These are phyloP conservation scores for Leishmania guyanensis DNA, from an alignment of 208 protist species.

Conservation along the genomic window DNA sequence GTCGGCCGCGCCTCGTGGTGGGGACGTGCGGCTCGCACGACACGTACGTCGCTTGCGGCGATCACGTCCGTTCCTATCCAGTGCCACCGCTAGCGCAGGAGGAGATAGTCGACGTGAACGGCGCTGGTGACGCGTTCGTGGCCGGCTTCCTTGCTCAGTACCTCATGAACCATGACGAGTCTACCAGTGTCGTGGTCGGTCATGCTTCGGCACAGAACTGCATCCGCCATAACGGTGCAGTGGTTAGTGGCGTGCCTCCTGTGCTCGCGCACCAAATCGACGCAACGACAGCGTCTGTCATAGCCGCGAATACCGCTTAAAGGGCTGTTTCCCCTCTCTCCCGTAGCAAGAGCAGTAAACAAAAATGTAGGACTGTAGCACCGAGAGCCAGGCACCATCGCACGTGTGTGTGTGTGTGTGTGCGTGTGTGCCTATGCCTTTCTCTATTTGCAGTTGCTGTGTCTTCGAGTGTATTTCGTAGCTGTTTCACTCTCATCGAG, in stretches of 20 bases:
- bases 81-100: conserved; percentile 56
- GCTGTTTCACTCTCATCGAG: not conserved
- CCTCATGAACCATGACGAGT: conserved; percentile 32
- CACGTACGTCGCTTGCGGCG: conserved; percentile 82
- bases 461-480: not conserved
- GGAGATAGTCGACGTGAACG: conserved; percentile 97
- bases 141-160: conserved; percentile 95
- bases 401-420: not conserved
- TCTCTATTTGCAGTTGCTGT: not conserved
- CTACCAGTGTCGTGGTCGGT: conserved; percentile 67
- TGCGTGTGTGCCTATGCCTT: not conserved
- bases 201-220: conserved; percentile 80
- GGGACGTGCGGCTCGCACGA: conserved; percentile 90
- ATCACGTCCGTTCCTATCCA: conserved; percentile 40
- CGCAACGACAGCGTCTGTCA: not conserved
- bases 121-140: conserved; percentile 97
- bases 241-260: conserved; percentile 62
- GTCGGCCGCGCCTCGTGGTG: conserved; percentile 79
- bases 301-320: not conserved
- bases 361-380: not conserved
- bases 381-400: not conserved
- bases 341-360: not conserved
- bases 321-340: not conserved
- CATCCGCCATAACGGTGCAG: conserved; percentile 90
- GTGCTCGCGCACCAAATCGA: conserved; percentile 13